Evolutionary conservation across 2,329 filamentous ascomycete species (phyloP).

Genomic region (Purpureocillium takamizusanense): DNA sequence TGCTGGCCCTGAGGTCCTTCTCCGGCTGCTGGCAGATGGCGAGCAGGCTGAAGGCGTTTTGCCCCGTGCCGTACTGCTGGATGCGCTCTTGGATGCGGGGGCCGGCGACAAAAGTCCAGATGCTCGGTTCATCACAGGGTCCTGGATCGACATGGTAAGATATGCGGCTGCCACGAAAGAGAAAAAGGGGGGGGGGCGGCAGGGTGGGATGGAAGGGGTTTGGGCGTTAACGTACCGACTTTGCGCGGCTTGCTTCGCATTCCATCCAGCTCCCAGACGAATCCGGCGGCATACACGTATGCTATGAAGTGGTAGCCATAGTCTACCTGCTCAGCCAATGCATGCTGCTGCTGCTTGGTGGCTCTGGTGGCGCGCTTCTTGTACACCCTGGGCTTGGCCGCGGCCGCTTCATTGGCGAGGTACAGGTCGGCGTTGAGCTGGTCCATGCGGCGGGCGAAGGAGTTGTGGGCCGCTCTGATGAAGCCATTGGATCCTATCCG

Average conservation of each 20-base stretch:
- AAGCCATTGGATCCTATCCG: conserved; percentile 65
- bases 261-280: conserved; percentile 85
- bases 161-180: too few species aligned
- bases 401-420: conserved; percentile 46
- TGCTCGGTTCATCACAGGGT: conserved; percentile 16
- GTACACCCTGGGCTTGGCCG: conserved; percentile 21
- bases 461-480: conserved; percentile 79
- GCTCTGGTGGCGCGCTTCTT: conserved; percentile 21
- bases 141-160: conserved; percentile 1
- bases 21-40: conserved; percentile 63
- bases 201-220: not conserved
- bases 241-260: conserved; percentile 58
- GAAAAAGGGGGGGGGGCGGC: too few species aligned
- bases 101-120: conserved; percentile 60
- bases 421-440: conserved; percentile 63
- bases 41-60: conserved; percentile 69
- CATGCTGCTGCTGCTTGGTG: conserved; percentile 26
- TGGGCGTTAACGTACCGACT: conserved; percentile 16
- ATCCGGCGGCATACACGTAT: conserved; percentile 66
- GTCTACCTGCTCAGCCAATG: conserved; percentile 36
- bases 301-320: conserved; percentile 80
- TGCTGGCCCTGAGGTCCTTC: conserved; percentile 33
- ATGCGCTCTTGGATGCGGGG: conserved; percentile 61
- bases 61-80: conserved; percentile 52
- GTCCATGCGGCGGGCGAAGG: conserved; percentile 72